phyloP scores from a whole-genome alignment of 1,284 basidiomycete genomes.

The Marasmius fiardii region DNA sequence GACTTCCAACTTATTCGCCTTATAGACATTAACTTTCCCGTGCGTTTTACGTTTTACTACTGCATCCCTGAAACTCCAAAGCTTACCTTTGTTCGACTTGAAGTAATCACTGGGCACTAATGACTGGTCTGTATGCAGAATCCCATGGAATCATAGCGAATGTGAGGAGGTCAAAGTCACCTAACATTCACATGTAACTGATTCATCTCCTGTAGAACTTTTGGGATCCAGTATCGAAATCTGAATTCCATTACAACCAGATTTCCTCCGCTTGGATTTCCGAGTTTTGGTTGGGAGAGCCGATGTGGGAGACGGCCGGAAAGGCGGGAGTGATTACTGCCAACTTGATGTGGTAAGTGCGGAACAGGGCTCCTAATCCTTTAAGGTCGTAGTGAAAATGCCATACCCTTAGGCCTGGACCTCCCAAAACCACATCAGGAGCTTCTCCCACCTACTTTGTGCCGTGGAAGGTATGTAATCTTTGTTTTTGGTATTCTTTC shows the following conservation, averaged over 20 bases:
- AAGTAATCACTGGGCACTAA: slow-evolving; percentile 84
- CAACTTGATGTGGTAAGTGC: slow-evolving; percentile 89
- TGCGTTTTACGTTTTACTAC: slow-evolving; percentile 41
- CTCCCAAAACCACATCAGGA: slow-evolving; percentile 65
- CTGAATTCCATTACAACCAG: slow-evolving; percentile 71
- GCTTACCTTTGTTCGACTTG: neutral
- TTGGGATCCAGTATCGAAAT: slow-evolving; percentile 65
- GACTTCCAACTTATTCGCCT: neutral
- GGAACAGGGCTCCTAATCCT: too few relatives aligned
- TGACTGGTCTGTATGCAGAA: slow-evolving; percentile 87
- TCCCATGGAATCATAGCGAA: slow-evolving; percentile 91
- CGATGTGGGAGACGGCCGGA: slow-evolving; percentile 89
- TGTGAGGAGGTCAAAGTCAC: slow-evolving; percentile 38
- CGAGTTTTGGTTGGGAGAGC: slow-evolving; percentile 86
- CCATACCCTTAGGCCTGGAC: slow-evolving; percentile 73
- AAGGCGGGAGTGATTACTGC: slow-evolving; percentile 75
- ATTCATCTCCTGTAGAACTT: slow-evolving; percentile 59
- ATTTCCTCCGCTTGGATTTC: slow-evolving; percentile 60
- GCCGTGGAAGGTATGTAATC: slow-evolving; percentile 60
- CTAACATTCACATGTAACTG: neutral
- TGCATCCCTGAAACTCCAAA: too few relatives aligned
- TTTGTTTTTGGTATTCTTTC: neutral
- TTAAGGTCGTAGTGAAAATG: too few relatives aligned
- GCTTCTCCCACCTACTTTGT: slow-evolving; percentile 70
- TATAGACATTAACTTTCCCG: slow-evolving; percentile 86